Conservation (phyloP, 2,329 filamentous ascomycete genomes). For the Botrytis deweyae region DNA sequence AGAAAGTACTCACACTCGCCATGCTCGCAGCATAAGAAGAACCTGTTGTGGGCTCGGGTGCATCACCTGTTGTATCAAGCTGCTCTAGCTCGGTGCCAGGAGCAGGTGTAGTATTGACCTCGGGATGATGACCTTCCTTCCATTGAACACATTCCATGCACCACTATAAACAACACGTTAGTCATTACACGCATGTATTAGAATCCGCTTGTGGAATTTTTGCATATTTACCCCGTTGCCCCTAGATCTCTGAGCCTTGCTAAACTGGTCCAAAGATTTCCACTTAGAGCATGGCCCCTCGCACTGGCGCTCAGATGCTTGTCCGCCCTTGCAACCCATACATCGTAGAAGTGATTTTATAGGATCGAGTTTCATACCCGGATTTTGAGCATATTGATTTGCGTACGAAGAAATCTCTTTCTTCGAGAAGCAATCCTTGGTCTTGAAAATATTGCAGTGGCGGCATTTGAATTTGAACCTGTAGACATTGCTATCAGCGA, state of each 20-base stretch:
- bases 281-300: slow-evolving; percentile 45
- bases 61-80: not conserved
- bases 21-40: not conserved
- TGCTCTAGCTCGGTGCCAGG: slow-evolving; percentile 21
- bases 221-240: slow-evolving; percentile 31
- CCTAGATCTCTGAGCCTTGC: slow-evolving; percentile 45
- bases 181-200: not conserved
- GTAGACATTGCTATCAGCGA: not conserved
- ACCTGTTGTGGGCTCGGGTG: not conserved
- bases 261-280: slow-evolving; percentile 49
- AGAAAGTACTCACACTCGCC: not conserved
- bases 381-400: slow-evolving; percentile 23
- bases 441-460: slow-evolving; percentile 34
- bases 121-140: slow-evolving; percentile 29
- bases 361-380: slow-evolving; percentile 25
- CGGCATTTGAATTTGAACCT: slow-evolving; percentile 23
- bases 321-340: slow-evolving; percentile 45
- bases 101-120: slow-evolving; percentile 25
- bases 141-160: slow-evolving; percentile 41
- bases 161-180: slow-evolving; percentile 38
- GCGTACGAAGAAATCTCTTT: slow-evolving; percentile 46
- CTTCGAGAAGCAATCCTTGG: slow-evolving; percentile 45
- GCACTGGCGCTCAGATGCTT: slow-evolving; percentile 49
- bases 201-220: not conserved
- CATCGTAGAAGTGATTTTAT: slow-evolving; percentile 41